Evolutionary conservation across 2,329 filamentous ascomycete genomes (phyloP).

Genomic region (Colletotrichum tabaci): DNA sequence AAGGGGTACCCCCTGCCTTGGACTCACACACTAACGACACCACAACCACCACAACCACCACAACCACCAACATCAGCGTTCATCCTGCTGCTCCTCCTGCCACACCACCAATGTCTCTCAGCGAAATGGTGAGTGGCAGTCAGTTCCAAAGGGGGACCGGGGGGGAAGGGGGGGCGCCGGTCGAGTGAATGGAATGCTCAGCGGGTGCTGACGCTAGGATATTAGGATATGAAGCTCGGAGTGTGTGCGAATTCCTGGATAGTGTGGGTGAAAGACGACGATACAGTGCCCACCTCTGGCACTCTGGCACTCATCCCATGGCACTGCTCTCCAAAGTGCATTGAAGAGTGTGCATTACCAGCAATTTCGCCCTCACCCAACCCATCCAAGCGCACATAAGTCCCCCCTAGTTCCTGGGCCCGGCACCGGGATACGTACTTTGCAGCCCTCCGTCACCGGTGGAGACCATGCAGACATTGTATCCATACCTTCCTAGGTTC

Average conservation of each 20-base stretch:
- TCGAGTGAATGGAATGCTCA: conserved; percentile 24
- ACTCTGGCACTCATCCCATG: not conserved
- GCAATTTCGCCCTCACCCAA: conserved; percentile 41
- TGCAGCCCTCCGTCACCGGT: conserved; percentile 2
- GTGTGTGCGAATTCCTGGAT: conserved; percentile 11
- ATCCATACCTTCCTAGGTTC: conserved; percentile 5
- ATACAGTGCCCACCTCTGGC: not conserved
- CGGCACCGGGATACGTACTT: conserved; percentile 18
- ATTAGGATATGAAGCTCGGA: conserved; percentile 36
- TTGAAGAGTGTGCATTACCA: conserved; percentile 39
- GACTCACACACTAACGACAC: not conserved
- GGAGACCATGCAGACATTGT: conserved; percentile 15
- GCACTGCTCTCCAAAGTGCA: not conserved
- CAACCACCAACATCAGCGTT: not conserved
- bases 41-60: not conserved
- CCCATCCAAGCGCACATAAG: conserved; percentile 41
- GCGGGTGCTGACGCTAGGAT: conserved; percentile 33
- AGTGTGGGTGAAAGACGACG: conserved; percentile 26
- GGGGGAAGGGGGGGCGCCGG: conserved; percentile 6
- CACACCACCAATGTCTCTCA: conserved; percentile 2
- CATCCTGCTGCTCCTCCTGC: conserved; percentile 9
- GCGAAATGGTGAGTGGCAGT: conserved; percentile 7
- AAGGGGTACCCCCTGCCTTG: conserved; percentile 7
- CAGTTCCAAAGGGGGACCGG: conserved; percentile 22
- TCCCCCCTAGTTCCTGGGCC: conserved; percentile 27